Percentiles rank a stretch among this genome's conserved stretches.
Conservation (phyloP, 2,329 filamentous ascomycete species). For the Alternaria sp. region DNA sequence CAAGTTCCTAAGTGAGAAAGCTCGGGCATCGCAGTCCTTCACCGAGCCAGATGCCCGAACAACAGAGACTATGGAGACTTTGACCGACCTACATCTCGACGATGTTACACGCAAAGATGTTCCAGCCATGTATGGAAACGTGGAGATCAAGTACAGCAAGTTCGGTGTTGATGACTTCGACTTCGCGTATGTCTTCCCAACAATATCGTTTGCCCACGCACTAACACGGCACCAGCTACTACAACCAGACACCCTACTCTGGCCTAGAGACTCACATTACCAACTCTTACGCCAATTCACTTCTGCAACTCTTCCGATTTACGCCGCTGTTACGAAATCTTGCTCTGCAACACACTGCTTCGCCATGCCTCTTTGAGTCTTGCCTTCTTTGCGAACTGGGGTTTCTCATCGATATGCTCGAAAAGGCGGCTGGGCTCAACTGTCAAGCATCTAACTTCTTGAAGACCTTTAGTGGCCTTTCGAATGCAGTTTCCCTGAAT, state of each 20-base stretch:
- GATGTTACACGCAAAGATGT: constrained; percentile 78
- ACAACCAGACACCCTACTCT: constrained; percentile 91
- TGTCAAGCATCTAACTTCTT: constrained; percentile 96
- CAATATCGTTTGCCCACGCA: neutral
- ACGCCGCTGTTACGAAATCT: constrained; percentile 87
- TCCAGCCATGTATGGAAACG: constrained; percentile 86
- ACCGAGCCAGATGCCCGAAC: constrained; percentile 39
- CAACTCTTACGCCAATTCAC: constrained; percentile 93
- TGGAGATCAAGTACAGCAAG: constrained; percentile 98
- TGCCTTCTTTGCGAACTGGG: constrained; percentile 94
- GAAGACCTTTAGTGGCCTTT: constrained; percentile 83
- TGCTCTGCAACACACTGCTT: constrained; percentile 86
- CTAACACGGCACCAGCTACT: constrained; percentile 66
- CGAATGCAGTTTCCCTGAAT: constrained; percentile 76
- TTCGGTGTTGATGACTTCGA: constrained; percentile 99
- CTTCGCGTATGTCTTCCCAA: constrained; percentile 69
- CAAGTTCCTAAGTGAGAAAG: constrained; percentile 94
- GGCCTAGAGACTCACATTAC: constrained; percentile 95
- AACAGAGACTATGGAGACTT: constrained; percentile 65
- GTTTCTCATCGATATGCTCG: constrained; percentile 96
- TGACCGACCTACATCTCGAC: constrained; percentile 73
- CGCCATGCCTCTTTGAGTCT: constrained; percentile 78
- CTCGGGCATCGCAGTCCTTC: constrained; percentile 64
- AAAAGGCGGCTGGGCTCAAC: constrained; percentile 91
- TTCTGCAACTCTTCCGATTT: constrained; percentile 90